Conservation (phyloP, 805 yeast species). For the Sugiyamaella qingdaonensis region DNA sequence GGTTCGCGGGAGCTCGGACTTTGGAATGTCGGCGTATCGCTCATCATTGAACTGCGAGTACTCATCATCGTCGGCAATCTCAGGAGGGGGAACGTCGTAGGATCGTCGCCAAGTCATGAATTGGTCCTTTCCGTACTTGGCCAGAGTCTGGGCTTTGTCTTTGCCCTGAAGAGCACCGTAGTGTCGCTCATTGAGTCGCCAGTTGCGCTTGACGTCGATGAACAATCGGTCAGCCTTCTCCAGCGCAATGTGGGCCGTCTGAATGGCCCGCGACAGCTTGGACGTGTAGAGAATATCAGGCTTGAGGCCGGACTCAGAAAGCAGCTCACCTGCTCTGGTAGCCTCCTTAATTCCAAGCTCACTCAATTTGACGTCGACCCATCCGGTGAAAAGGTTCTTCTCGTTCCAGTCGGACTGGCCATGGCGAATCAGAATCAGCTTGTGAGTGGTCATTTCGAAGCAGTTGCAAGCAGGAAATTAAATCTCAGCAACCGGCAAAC, state of each 20-base stretch:
- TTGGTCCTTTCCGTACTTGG: conserved; percentile 81
- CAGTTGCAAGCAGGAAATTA: too few species aligned
- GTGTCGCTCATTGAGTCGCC: conserved; percentile 99
- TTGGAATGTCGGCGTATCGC: conserved; percentile 82
- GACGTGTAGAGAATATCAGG: conserved; percentile 93
- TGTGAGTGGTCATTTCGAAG: conserved; percentile 28
- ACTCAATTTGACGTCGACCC: conserved; percentile 92
- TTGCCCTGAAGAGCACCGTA: conserved; percentile 98
- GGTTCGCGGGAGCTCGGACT: conserved; percentile 83
- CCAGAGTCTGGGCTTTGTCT: conserved; percentile 92
- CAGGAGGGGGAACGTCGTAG: conserved; percentile 94
- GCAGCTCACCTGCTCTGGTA: conserved; percentile 84
- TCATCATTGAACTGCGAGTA: conserved; percentile 82
- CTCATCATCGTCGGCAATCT: conserved; percentile 68
- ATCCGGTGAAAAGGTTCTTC: conserved; percentile 96
- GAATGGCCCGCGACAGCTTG: conserved; percentile 88
- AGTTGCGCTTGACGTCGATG: conserved; percentile 88
- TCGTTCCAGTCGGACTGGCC: conserved; percentile 99
- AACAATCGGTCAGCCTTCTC: conserved; percentile 80
- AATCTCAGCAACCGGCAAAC: not conserved
- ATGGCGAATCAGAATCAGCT: conserved; percentile 92
- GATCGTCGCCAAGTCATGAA: conserved; percentile 98
- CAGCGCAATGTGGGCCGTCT: conserved; percentile 93
- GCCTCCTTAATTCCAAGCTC: conserved; percentile 88
- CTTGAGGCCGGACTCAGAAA: conserved; percentile 77